Base-by-base conservation (phyloP, 352 stramenopile species). In the Pythium aristosporum region DNA sequence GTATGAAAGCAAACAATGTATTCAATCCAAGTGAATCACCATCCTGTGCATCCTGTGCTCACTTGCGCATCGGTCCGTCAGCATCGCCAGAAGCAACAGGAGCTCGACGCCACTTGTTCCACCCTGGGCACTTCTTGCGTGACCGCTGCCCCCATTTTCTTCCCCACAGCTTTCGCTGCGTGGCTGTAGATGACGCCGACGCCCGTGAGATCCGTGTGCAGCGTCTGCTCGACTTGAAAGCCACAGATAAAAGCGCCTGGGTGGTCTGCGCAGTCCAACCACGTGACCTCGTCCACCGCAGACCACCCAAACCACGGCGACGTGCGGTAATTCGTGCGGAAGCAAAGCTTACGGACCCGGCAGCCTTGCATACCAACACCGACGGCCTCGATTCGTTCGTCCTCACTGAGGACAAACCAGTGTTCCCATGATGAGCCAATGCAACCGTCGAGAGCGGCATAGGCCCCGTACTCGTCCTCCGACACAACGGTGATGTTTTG, bases 381-480 rank as follows among this genome's bases (percentile, higher is more conserved):
- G 5, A 61, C 43, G 4, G 41, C 43, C 3, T 42, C 28, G n/a
- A 61, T 53, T n/a, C n/a, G 25, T 16, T 61, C 55, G n/a, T 43
- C 42, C 21, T 61, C n/a, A 4, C n/a, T 23, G 43, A 61, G 55
- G 1, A 53, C 43, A 36, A 61, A 21, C 55, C 55, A 61, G 23
- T 52, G 25, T 13, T 54, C 55, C 12, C 3, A 32, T 5, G 9
- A 1, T 1, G 5, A 2, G 5, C 10, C 3, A 1, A 11, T 7
- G 30, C 16, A 28, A 10, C 25, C 13, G 2, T 44, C 25, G 16
- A 56, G 30, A 3, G 7, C 25, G 3, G 5, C 20, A n/a, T 42
- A 41, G 5, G 49, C 32, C 3, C 11, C n/a, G n/a, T 56, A 56
- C 30, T 56, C 25, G 16, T 32, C 18, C 16, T 3, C 10, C 10